Base-by-base conservation (phyloP, 208 protist species). In the Wallacemonas sp. region DNA sequence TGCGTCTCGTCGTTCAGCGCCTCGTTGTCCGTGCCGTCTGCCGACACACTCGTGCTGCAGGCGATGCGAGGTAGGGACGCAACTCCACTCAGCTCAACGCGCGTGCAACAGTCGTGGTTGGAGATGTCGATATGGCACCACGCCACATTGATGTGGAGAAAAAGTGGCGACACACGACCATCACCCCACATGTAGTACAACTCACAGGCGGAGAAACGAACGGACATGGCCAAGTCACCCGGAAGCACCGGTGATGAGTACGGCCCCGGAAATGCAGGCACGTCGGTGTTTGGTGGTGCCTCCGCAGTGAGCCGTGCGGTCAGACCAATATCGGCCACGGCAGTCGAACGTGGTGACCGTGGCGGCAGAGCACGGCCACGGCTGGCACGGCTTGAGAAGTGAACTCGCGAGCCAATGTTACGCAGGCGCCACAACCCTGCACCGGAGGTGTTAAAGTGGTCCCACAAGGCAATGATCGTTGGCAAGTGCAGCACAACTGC, bases 101-200 rank as follows among this genome's bases (percentile, higher is more conserved):
- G 71, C 5, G 74, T 46, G 37, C 66, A 81, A 26, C 53, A 70
- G 66, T 87, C 77, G 42, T 76, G 77, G 45, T 67, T 83, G 33
- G 68, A 55, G 38, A 87, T 50, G 34, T 59, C 48, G 1, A 79
- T 41, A 1, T 58, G 32, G 36, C 70, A 68, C 12, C 13, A 36
- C 3, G 72, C 38, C 37, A 85, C 72, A 34, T 55, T 39, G 17
- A 55, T 65, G 41, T 77, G 75, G 62, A 83, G 48, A 37, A 75
- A 85, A 19, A 81, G 66, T 27, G 76, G 73, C 21, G 73, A 76
- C 15, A 77, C 59, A 37, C 67, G 71, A 10, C 68, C 76, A 12
- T 83, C 76, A n/a, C 78, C 71, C 71, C 68, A 81, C 13, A 72
- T 54, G 64, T 85, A 89, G 67, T 80, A 85, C 38, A 85, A 61